Base-by-base conservation (phyloP, 176 grass and related monocot genomes). In the Guadua angustifolia region DNA sequence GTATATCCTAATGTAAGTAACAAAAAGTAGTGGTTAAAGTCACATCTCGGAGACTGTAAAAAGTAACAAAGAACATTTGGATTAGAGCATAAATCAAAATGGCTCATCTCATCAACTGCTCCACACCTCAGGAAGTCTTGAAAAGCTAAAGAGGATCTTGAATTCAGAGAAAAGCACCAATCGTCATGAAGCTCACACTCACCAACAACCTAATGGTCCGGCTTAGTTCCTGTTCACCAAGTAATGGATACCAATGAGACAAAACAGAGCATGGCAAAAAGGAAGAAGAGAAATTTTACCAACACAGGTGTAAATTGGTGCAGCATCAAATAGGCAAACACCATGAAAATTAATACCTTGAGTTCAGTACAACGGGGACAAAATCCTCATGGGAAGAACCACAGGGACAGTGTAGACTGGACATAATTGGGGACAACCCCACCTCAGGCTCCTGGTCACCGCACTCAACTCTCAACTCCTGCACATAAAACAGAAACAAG, bases 341-440 rank as follows among this genome's bases (percentile, higher is more conserved):
- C 35, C 8, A 66, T 8, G 61, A 50, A 61, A 70, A 78, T 43
- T 9, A 78, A 43, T 56, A 81, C 71, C 75, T 75, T 14, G 42
- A 39, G 35, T 51, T 39, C 39, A 50, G 79, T 9, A 24, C 32
- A 40, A 51, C 11, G 7, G 11, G 32, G 32, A 44, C 63, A 76
- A 24, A 82, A 82, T 50, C 73, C 66, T 82, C 71, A 52, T 26
- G 24, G 21, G 16, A 18, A 57, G 58, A 83, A 65, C 26, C 50
- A 77, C 14, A 44, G 64, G 73, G 75, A 74, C 43, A 1, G 42
- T 11, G 33, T 22, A 58, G 51, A 46, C 9, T 46, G 43, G 42
- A 89, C 61, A 46, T 88, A 26, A 74, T n/a, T 68, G 69, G 32
- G 35, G 51, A 39, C 61, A 80, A 62, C 52, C 76, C n/a, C 42